A percentile compares a stretch with the other conserved stretches of the same genome.
Conservation (phyloP, 768 basidiomycete genomes). For the Kwoniella sp. region DNA sequence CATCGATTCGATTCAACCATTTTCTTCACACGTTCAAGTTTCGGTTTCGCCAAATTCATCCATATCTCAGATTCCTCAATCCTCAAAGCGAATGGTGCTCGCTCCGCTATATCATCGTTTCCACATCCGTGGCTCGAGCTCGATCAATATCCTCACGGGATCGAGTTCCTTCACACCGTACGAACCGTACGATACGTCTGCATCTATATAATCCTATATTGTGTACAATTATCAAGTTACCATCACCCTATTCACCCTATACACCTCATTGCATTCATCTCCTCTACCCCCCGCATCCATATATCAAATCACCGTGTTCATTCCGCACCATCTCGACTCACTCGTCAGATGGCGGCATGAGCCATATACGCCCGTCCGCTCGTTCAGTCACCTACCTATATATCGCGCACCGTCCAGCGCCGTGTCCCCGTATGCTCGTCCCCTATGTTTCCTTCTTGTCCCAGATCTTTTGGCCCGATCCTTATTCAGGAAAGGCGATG, state of each 20-base stretch:
- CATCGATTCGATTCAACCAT: background rate
- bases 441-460: background rate
- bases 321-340: background rate
- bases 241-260: background rate
- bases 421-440: conserved; percentile 31
- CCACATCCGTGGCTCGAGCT: background rate
- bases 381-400: background rate
- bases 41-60: conserved; percentile 13
- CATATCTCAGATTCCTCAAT: background rate
- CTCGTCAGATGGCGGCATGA: background rate
- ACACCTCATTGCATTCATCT: conserved; percentile 2
- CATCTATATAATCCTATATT: conserved; percentile 4
- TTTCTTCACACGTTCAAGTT: background rate
- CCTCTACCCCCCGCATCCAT: background rate
- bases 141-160: background rate
- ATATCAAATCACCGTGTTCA: too few relatives aligned
- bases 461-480: background rate
- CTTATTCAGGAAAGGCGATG: background rate
- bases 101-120: conserved; percentile 5
- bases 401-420: conserved; percentile 17
- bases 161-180: background rate
- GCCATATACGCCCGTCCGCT: background rate
- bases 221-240: conserved; percentile 4
- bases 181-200: background rate
- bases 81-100: conserved; percentile 24